Percentiles rank a stretch among this genome's conserved stretches.
Evolutionary conservation across 169 alveolate species (phyloP).

Genomic region (Blepharisma undulans): DNA sequence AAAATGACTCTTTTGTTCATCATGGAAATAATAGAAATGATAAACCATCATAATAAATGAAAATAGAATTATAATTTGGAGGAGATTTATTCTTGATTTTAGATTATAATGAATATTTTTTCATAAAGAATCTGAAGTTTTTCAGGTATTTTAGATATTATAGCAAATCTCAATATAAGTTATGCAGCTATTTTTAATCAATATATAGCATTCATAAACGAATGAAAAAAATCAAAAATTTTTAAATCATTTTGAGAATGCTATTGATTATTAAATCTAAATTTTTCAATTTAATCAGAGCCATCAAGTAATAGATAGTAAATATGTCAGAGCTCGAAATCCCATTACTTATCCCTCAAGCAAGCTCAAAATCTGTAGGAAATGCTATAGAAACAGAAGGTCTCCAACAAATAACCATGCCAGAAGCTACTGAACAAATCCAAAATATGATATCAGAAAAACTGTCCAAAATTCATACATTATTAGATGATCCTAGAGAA

Average conservation of each 20-base stretch:
- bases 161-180: too few relatives aligned
- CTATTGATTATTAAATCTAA: neutral
- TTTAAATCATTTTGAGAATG: neutral
- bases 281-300: neutral
- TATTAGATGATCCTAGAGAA: neutral
- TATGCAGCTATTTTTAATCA: too few relatives aligned
- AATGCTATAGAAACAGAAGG: neutral
- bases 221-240: too few relatives aligned
- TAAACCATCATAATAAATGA: neutral
- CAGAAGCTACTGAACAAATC: neutral
- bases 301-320: neutral
- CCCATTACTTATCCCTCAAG: neutral
- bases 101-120: too few relatives aligned
- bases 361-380: neutral
- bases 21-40: neutral
- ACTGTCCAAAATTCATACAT: neutral
- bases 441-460: neutral
- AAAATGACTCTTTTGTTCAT: slow-evolving; percentile 19
- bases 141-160: too few relatives aligned
- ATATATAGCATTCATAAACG: too few relatives aligned
- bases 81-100: neutral
- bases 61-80: too few relatives aligned
- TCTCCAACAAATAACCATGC: neutral
- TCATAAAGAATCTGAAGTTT: too few relatives aligned
- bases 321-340: neutral